phyloP scores from a whole-genome alignment of 805 yeast species.

The Yarrowia sp. region DNA sequence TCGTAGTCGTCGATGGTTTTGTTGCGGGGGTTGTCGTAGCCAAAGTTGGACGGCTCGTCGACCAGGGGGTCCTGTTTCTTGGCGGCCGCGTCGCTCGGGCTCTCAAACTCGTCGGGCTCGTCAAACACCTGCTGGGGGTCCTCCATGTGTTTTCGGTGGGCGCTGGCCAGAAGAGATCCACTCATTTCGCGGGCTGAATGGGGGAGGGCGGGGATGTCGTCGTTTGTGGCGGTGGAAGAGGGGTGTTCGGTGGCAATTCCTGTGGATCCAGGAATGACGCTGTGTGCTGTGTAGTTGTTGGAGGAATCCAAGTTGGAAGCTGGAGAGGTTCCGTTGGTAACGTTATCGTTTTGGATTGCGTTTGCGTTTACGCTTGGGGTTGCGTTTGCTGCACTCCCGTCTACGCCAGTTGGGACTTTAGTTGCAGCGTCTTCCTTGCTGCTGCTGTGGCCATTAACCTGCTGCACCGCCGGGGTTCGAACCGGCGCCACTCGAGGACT shows the following conservation, averaged over 20 bases:
- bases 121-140: slow-evolving; percentile 36
- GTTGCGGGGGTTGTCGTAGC: slow-evolving; percentile 36
- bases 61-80: slow-evolving; percentile 24
- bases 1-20: slow-evolving; percentile 36
- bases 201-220: slow-evolving; percentile 17
- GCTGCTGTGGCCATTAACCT: slow-evolving; percentile 21
- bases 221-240: neutral
- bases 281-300: neutral
- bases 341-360: neutral
- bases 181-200: slow-evolving; percentile 20
- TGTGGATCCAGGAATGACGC: slow-evolving; percentile 7
- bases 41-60: slow-evolving; percentile 29
- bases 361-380: no score
- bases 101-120: slow-evolving; percentile 36
- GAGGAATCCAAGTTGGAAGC: neutral
- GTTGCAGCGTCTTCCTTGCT: neutral
- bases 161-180: slow-evolving; percentile 24
- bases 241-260: slow-evolving; percentile 1
- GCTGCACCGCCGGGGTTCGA: neutral
- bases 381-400: no score
- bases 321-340: neutral
- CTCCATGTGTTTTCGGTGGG: slow-evolving; percentile 38
- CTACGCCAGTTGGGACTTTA: no score
- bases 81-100: neutral
- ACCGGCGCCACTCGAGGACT: slow-evolving; percentile 31